Base-by-base conservation (phyloP, 495 filamentous ascomycete genomes). In the Penicillium manginii region DNA sequence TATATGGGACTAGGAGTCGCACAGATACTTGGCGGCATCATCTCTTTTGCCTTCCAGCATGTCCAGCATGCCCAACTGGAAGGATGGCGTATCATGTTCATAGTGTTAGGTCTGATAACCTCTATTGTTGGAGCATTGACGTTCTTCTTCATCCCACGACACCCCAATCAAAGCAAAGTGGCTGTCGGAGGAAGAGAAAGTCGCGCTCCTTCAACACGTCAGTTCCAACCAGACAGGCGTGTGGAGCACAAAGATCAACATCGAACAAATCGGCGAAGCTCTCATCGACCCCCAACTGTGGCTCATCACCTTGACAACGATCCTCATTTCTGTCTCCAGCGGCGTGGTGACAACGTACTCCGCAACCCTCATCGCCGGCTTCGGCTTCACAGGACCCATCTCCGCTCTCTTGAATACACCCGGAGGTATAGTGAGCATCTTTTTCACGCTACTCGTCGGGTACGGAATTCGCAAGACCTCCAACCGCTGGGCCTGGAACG, bases 11-110 rank as follows among this genome's bases (percentile, higher is more conserved):
- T 86, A 32, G 88, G 85, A 0, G 55, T 84, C 11, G 86, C 82
- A 1, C 87, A 84, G 39, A 88, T 89, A 15, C 54, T 86, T 26
- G 87, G 86, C 1, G 83, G 86, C 2, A 59, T 85, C 32, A 65
- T 89, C 17, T 86, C 83, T 0, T 88, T 78, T 39, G 85, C 69
- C 15, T 86, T 86, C 65, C 59, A 70, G 47, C 67, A 70, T 42
- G 60, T 68, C 11, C 31, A 60, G 3, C 35, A 67, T 42, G 62
- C 67, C 12, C 53, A 60, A 0, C 62, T 88, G 15, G 69, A 74
- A 2, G 81, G 86, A 17, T 89, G 86, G 87, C 71, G 77, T 2
- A 80, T 84, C 57, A 88, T 89, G 84, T 88, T 88, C 62, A 62
- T 89, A 33, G 76, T 84, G 29, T 75, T 88, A 19, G 88, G 87